Percentiles rank a stretch among this genome's conserved stretches.
phyloP scores from a whole-genome alignment of 345 rosid species.

The Euphorbia peplus region DNA sequence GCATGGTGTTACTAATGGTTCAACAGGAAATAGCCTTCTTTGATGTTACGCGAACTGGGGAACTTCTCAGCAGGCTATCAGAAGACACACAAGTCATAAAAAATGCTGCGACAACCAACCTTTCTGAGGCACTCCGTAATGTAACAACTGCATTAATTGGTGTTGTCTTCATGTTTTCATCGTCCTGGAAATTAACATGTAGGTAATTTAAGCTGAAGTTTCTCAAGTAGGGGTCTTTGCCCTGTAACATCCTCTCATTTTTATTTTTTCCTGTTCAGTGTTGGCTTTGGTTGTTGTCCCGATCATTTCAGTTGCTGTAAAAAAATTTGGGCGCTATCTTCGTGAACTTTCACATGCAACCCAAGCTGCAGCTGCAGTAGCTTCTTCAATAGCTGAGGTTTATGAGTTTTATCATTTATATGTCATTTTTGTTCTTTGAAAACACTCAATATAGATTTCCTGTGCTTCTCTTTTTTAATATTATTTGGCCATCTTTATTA shows the following conservation, averaged over 20 bases:
- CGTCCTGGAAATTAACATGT: conserved; percentile 53
- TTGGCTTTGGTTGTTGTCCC: conserved; percentile 85
- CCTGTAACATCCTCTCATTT: conserved; percentile 7
- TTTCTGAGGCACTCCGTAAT: conserved; percentile 48
- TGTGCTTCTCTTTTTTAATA: background rate
- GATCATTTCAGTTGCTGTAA: conserved; percentile 62
- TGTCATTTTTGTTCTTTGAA: background rate
- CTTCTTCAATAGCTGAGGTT: conserved; percentile 98
- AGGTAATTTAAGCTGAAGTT: conserved; percentile 14
- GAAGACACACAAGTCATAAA: conserved; percentile 55
- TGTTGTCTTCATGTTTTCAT: conserved; percentile 40
- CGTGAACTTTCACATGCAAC: conserved; percentile 89
- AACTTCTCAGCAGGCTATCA: conserved; percentile 49
- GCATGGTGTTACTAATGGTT: background rate
- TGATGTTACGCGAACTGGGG: conserved; percentile 50
- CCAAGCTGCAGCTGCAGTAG: conserved; percentile 95
- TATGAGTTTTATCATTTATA: conserved; percentile 17
- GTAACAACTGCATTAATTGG: conserved; percentile 40
- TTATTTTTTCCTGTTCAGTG: conserved; percentile 43
- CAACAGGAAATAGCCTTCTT: conserved; percentile 50
- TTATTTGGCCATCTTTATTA: background rate
- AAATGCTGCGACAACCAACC: conserved; percentile 53
- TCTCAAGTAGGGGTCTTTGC: background rate
- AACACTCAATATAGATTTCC: background rate
- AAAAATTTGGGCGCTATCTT: conserved; percentile 69